Percentiles rank a stretch among this genome's conserved stretches.
phyloP scores from a whole-genome alignment of 495 filamentous ascomycete genomes.

The Hypomontagnella monticulosa region DNA sequence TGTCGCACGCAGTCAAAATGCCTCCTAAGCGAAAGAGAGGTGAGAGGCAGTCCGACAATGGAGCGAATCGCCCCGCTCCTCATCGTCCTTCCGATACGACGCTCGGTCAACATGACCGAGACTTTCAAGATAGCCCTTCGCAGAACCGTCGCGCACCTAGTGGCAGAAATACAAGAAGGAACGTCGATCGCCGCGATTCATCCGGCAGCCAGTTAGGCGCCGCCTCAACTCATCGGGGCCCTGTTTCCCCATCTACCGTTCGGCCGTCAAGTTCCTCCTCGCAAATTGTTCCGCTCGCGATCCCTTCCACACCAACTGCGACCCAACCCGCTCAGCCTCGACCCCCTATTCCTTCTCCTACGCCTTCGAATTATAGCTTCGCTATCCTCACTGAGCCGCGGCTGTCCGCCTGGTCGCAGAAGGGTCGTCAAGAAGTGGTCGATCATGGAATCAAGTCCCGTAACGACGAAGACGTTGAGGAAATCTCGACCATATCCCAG shows the following conservation, averaged over 20 bases:
- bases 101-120: slow-evolving; percentile 61
- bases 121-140: slow-evolving; percentile 49
- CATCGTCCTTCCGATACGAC: slow-evolving; percentile 60
- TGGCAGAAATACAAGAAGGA: slow-evolving; percentile 51
- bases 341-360: slow-evolving; percentile 43
- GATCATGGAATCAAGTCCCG: slow-evolving; percentile 64
- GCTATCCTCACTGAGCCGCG: slow-evolving; percentile 59
- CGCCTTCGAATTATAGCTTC: slow-evolving; percentile 57
- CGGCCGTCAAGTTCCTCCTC: slow-evolving; percentile 59
- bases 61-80: slow-evolving; percentile 58
- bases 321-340: slow-evolving; percentile 32
- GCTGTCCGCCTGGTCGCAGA: slow-evolving; percentile 55
- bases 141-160: slow-evolving; percentile 49
- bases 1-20: slow-evolving; percentile 49
- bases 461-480: slow-evolving; percentile 69
- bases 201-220: slow-evolving; percentile 37
- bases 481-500: slow-evolving; percentile 78
- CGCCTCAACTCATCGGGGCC: slow-evolving; percentile 39
- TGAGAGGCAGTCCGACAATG: slow-evolving; percentile 56
- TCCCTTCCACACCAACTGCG: slow-evolving; percentile 39
- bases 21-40: slow-evolving; percentile 65
- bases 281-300: slow-evolving; percentile 39
- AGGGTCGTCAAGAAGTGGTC: slow-evolving; percentile 62
- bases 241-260: slow-evolving; percentile 50
- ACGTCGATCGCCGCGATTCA: slow-evolving; percentile 56